Percentiles rank a stretch among this genome's conserved stretches.
phyloP scores from a whole-genome alignment of 441 rosid species.

The Gossypium davidsonii region DNA sequence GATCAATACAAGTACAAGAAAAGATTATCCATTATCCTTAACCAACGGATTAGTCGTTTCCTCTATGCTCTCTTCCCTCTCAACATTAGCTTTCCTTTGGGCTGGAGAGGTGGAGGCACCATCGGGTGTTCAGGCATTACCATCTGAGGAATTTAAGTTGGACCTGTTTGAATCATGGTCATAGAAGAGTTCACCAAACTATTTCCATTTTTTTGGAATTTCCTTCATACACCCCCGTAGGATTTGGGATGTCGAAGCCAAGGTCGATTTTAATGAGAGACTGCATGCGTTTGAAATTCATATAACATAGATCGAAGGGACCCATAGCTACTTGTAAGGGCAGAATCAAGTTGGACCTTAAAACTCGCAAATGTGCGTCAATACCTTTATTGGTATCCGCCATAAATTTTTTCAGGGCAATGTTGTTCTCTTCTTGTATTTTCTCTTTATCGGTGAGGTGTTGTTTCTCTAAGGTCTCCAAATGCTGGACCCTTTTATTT shows the following conservation, averaged over 20 bases:
- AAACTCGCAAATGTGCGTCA: no score
- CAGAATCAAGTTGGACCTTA: no score
- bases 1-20: not conserved
- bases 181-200: not conserved
- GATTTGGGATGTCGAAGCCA: not conserved
- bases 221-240: no score
- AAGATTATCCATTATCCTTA: no score
- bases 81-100: not conserved
- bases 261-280: not conserved
- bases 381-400: not conserved
- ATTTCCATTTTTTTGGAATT: not conserved
- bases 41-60: not conserved
- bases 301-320: not conserved
- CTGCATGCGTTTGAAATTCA: not conserved
- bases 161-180: not conserved
- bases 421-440: not conserved
- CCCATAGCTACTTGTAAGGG: not conserved
- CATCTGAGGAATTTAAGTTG: not conserved
- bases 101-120: not conserved
- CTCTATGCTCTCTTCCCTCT: not conserved
- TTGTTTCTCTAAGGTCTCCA: not conserved
- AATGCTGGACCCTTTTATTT: not conserved
- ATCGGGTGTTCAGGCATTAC: not conserved
- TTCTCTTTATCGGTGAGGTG: not conserved
- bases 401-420: not conserved